A percentile compares a stretch with the other conserved stretches of the same genome.
Conservation (phyloP, 73 alveolate species). For the Paramecium octaurelia region DNA sequence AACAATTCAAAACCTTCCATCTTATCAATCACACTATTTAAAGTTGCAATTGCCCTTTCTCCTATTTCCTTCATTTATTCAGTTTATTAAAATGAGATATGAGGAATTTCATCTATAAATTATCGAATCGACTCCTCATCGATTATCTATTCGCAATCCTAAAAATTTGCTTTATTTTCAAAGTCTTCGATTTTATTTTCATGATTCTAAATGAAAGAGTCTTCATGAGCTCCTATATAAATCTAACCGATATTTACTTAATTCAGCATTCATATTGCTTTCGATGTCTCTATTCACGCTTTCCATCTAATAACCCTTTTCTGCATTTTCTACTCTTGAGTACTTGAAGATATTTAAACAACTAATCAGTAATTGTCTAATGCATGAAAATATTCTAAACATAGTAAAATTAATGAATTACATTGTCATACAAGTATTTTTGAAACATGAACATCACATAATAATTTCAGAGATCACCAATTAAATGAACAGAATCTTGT, state of each 20-base stretch:
- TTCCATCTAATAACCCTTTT: neutral
- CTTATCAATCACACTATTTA: neutral
- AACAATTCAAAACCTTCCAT: neutral
- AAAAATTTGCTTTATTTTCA: slow-evolving; percentile 29
- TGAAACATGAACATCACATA: neutral
- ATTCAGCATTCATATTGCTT: neutral
- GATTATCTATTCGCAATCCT: neutral
- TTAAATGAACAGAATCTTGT: neutral
- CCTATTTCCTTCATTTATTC: slow-evolving; percentile 24
- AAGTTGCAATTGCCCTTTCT: neutral
- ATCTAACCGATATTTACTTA: neutral
- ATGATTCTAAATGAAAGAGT: neutral
- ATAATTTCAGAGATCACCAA: neutral
- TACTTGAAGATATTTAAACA: neutral
- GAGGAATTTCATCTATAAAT: slow-evolving; percentile 14
- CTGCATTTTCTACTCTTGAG: neutral
- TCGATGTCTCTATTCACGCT: neutral
- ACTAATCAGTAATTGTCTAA: neutral
- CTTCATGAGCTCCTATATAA: neutral
- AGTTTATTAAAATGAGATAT: neutral
- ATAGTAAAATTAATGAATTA: neutral
- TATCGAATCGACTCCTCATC: slow-evolving; percentile 27
- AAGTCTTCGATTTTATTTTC: neutral
- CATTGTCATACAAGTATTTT: neutral
- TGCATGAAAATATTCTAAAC: neutral